These are phyloP conservation scores for Yamadazyma phyllophila DNA, from an alignment of 805 yeast species.

Conservation along the genomic window DNA sequence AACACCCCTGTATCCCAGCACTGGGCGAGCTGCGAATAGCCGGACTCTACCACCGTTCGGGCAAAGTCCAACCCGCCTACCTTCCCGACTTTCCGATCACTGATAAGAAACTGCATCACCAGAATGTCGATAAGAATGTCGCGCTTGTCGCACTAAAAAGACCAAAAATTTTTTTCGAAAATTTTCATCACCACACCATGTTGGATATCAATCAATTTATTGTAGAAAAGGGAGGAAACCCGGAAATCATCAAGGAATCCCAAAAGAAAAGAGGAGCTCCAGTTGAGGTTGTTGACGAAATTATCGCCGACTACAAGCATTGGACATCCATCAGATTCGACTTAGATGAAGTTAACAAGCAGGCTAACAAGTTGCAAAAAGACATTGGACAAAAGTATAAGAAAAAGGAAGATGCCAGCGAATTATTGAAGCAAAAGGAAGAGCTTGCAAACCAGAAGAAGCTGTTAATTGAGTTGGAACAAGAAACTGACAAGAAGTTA, in stretches of 20 bases:
- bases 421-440: slow-evolving; percentile 79
- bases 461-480: slow-evolving; percentile 63
- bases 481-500: slow-evolving; percentile 72
- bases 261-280: slow-evolving; percentile 93
- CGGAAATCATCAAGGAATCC: slow-evolving; percentile 80
- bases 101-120: slow-evolving; percentile 38
- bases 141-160: not conserved
- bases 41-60: slow-evolving; percentile 35
- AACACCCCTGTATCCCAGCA: slow-evolving; percentile 24
- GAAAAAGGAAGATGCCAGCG: slow-evolving; percentile 91
- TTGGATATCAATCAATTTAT: slow-evolving; percentile 89
- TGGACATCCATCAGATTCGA: slow-evolving; percentile 86
- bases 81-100: slow-evolving; percentile 31
- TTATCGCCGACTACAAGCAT: slow-evolving; percentile 82
- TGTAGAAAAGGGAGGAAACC: slow-evolving; percentile 96
- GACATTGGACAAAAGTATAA: slow-evolving; percentile 90
- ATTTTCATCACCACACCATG: slow-evolving; percentile 44
- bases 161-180: not conserved
- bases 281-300: slow-evolving; percentile 94
- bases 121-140: not conserved
- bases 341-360: slow-evolving; percentile 86
- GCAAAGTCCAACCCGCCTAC: slow-evolving; percentile 33
- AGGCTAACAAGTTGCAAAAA: slow-evolving; percentile 85
- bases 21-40: slow-evolving; percentile 30
- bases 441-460: slow-evolving; percentile 68